Evolutionary conservation across 129 eudicot genomes (phyloP).

Genomic region (Chrysanthemum lavandulifolium): DNA sequence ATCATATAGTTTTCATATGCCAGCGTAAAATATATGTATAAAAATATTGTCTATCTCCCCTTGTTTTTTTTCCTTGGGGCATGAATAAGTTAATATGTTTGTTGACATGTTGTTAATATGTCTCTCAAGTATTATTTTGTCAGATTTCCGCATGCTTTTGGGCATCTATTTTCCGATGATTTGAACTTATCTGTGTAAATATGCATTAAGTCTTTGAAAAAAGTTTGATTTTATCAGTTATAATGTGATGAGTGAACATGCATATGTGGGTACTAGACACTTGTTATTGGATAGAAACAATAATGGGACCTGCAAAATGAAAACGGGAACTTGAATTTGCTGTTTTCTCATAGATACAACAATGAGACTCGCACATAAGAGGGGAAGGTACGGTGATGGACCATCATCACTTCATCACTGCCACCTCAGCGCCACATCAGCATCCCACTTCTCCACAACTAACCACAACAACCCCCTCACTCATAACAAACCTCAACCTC

Average conservation of each 20-base stretch:
- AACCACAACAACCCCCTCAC: no score
- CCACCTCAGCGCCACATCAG: no score
- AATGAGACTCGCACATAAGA: neutral
- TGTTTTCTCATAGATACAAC: neutral
- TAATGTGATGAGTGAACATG: no score
- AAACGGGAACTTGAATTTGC: neutral
- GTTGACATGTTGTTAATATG: neutral
- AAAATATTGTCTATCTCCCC: constrained; percentile 19
- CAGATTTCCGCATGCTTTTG: constrained; percentile 4
- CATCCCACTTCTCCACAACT: no score
- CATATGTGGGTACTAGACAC: neutral
- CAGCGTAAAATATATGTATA: constrained; percentile 20
- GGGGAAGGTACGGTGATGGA: no score
- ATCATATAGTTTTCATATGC: constrained; percentile 22
- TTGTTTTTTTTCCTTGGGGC: constrained; percentile 15
- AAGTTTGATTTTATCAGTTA: no score
- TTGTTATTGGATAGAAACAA: neutral
- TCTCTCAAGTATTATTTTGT: neutral
- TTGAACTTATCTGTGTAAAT: neutral
- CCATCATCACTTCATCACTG: no score
- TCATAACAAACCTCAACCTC: no score
- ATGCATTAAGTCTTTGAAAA: neutral
- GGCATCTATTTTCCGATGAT: neutral
- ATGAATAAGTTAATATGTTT: constrained; percentile 22
- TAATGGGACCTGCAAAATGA: neutral